phyloP scores from a whole-genome alignment of 768 basidiomycete species.

The Termitomyces sp. region DNA sequence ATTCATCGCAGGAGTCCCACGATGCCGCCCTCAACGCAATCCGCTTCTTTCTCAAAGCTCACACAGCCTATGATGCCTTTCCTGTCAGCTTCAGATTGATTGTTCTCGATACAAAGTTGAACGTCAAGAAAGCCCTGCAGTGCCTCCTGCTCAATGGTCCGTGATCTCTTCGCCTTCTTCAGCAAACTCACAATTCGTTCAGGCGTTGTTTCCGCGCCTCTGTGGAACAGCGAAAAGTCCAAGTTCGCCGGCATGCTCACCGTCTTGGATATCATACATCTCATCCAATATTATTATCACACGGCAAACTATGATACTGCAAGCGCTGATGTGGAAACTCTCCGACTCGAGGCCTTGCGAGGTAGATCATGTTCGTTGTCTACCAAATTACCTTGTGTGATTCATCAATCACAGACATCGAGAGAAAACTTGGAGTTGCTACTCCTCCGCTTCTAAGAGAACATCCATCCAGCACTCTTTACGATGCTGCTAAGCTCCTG shows the following conservation, averaged over 20 bases:
- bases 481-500: conserved; percentile 84
- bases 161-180: conserved; percentile 9
- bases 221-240: conserved; percentile 95
- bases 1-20: conserved; percentile 57
- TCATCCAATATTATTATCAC: conserved; percentile 97
- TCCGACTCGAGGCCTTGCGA: conserved; percentile 84
- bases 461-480: conserved; percentile 84
- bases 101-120: conserved; percentile 93
- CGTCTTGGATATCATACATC: conserved; percentile 97
- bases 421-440: conserved; percentile 86
- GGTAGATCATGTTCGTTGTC: conserved; percentile 42
- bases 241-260: conserved; percentile 98
- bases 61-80: conserved; percentile 93
- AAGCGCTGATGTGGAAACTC: conserved; percentile 87
- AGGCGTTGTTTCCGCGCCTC: conserved; percentile 97
- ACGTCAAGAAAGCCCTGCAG: conserved; percentile 92
- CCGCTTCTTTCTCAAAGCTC: conserved; percentile 76
- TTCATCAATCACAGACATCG: conserved; percentile 66
- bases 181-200: conserved; percentile 14
- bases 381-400: conserved; percentile 4
- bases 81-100: conserved; percentile 96
- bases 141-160: conserved; percentile 81
- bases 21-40: conserved; percentile 68
- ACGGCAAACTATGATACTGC: conserved; percentile 84
- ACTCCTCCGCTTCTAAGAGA: conserved; percentile 88